Evolutionary conservation across 805 yeast species (phyloP).

Genomic region (Clavispora carvajalis): DNA sequence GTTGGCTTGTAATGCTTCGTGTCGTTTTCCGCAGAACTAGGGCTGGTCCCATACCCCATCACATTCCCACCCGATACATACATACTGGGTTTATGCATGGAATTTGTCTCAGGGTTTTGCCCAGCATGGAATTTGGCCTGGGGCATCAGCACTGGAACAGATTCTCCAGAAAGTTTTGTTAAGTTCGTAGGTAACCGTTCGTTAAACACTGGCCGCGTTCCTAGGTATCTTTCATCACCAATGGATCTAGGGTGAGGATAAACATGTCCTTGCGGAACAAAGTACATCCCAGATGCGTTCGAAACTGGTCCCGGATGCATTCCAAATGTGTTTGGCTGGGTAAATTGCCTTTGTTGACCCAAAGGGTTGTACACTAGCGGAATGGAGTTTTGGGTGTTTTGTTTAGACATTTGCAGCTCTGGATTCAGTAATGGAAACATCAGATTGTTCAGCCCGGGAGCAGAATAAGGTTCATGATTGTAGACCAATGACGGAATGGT

Average conservation of each 20-base stretch:
- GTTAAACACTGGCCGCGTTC: background rate
- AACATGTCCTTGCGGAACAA: background rate
- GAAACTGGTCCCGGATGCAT: background rate
- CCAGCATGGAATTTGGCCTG: background rate
- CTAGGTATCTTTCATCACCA: background rate
- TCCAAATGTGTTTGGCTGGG: background rate
- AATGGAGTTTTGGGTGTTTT: background rate
- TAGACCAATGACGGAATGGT: constrained; percentile 3
- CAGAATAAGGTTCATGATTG: background rate
- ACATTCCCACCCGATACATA: background rate
- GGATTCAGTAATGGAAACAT: background rate
- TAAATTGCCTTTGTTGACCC: background rate
- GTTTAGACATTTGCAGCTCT: background rate
- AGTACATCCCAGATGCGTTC: background rate
- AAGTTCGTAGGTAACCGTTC: background rate
- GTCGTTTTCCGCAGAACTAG: background rate
- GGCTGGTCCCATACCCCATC: background rate
- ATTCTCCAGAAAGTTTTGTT: background rate
- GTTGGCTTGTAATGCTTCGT: constrained; percentile 27
- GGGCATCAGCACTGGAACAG: background rate
- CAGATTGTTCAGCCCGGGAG: background rate
- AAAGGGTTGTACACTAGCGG: background rate
- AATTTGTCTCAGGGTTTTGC: background rate
- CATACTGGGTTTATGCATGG: background rate
- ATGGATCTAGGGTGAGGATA: background rate